phyloP scores from a whole-genome alignment of 108 stramenopile genomes.

The Cyclotella kingstonii region DNA sequence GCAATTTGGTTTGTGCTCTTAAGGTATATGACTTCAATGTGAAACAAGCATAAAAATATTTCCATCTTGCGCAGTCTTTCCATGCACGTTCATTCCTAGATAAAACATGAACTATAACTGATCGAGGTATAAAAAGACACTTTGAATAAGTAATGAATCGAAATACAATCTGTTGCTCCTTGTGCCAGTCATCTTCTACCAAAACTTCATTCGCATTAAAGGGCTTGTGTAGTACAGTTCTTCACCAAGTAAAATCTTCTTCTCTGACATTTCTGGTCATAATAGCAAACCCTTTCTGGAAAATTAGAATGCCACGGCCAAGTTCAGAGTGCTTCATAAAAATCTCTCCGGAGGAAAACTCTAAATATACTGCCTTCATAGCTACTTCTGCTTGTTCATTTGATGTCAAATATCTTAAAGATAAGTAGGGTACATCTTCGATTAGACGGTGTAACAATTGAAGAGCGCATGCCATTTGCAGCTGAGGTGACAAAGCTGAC shows the following conservation, averaged over 20 bases:
- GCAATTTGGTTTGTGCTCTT: too few species aligned
- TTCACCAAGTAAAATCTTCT: background rate
- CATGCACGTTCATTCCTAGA: background rate
- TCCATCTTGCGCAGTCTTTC: slow-evolving; percentile 3
- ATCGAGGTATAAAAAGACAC: slow-evolving; percentile 22
- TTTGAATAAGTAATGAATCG: background rate
- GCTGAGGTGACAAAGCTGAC: slow-evolving; percentile 10
- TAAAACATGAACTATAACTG: slow-evolving; percentile 13
- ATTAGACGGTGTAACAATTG: slow-evolving; percentile 8
- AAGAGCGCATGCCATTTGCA: slow-evolving; percentile 8
- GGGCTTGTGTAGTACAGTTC: background rate
- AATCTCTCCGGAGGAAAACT: slow-evolving; percentile 24
- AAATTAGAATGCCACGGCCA: slow-evolving; percentile 22
- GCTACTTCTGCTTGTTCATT: slow-evolving; percentile 29
- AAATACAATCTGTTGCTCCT: background rate
- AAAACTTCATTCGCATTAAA: slow-evolving; percentile 12
- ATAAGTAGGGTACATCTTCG: slow-evolving; percentile 28
- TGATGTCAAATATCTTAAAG: slow-evolving; percentile 11
- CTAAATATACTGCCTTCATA: slow-evolving; percentile 13
- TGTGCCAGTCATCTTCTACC: slow-evolving; percentile 16
- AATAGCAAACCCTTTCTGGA: slow-evolving; percentile 18
- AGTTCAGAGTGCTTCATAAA: slow-evolving; percentile 5
- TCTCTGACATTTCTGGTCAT: background rate
- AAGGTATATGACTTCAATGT: too few species aligned
- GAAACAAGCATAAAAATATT: slow-evolving; percentile 3